Evolutionary conservation across 1,284 basidiomycete species (phyloP).

Genomic region (Bjerkandera adusta): DNA sequence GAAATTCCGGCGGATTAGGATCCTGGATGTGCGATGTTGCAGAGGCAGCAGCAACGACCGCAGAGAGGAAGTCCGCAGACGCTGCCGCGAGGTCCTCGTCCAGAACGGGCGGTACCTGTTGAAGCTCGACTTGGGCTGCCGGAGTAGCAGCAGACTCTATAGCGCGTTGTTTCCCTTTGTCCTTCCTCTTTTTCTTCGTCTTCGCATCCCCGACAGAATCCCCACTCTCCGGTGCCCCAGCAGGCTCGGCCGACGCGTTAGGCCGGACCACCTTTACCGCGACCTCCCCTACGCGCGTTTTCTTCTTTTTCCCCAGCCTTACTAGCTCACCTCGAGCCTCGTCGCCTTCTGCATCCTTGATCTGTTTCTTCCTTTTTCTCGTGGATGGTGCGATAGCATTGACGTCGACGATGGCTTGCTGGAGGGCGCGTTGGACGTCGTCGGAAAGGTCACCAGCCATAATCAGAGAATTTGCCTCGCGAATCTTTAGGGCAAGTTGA

Average conservation of each 20-base stretch:
- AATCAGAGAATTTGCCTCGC: constrained; percentile 13
- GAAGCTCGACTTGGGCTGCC: constrained; percentile 22
- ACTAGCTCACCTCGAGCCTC: constrained; percentile 12
- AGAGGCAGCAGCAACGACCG: constrained; percentile 14
- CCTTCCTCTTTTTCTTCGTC: constrained; percentile 37
- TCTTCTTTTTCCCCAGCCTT: constrained; percentile 30
- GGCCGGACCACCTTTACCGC: constrained; percentile 10
- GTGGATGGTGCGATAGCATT: constrained; percentile 23
- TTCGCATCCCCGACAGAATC: constrained; percentile 20
- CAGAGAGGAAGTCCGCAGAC: constrained; percentile 30
- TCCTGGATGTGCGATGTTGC: constrained; percentile 22
- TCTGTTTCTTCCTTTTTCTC: constrained; percentile 46
- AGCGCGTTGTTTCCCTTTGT: constrained; percentile 35
- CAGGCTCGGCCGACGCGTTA: constrained; percentile 3
- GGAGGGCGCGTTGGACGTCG: constrained; percentile 37
- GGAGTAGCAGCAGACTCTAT: constrained; percentile 14
- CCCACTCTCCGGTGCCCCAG: constrained; percentile 10
- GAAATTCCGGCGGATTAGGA: constrained; percentile 21
- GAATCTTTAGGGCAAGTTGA: constrained; percentile 32
- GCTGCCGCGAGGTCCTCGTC: constrained; percentile 16
- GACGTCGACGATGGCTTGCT: constrained; percentile 41
- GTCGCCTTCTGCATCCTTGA: constrained; percentile 30
- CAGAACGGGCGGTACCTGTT: constrained; percentile 22
- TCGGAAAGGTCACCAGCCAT: constrained; percentile 26
- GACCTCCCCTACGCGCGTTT: constrained; percentile 23